Evolutionary conservation across 768 basidiomycete genomes (phyloP), one percentile per base, ranked within the genome.

Genomic region (Pleurotus ostreatus): DNA sequence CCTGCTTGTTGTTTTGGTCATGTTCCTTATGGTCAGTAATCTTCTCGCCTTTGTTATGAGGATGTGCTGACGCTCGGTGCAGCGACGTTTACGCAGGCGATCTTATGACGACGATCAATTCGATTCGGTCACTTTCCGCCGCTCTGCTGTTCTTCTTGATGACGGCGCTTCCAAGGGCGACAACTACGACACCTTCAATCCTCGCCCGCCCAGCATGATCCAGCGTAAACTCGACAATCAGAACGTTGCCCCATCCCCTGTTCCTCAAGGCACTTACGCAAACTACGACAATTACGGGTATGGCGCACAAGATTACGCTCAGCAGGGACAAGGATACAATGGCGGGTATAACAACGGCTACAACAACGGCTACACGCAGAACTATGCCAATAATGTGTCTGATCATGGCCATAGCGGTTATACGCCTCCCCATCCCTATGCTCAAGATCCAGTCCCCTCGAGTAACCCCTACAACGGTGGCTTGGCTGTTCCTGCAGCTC

Each of bases 141-240:
- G 84, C 52, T 89, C 88, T 15, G 81, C 79, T n/a, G 64, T 84
- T 13, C 66, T 88, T 20, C 70, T 84, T 22, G 73, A 82, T 46
- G 85, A 86, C 59, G 71, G 70, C 20, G 70, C 71, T 5, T 69
- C 69, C 16, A 68, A 67, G 23, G 73, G 77, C 0, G 20, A 37
- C 20, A 53, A 53, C 5, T 53, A 53, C n/a, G 51, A 53, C 7
- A 53, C 51, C 8, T 77, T 69, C 63, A 80, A 80, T 57, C 81
- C 81, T n/a, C 78, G 81, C 16, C 82, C 85, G 1, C 85, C 86
- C 18, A 74, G 78, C 23, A 86, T 86, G 85, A 75, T 82, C 51
- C 79, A 87, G 63, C 73, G 74, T 46, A 78, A 77, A 59, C 60
- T 72, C 46, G 67, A 72, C 39, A 39, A 37, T n/a, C 51, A 53